Evolutionary conservation across 2,329 filamentous ascomycete genomes (phyloP), one percentile per base, ranked within the genome.

Genomic region (Alternaria dauci): DNA sequence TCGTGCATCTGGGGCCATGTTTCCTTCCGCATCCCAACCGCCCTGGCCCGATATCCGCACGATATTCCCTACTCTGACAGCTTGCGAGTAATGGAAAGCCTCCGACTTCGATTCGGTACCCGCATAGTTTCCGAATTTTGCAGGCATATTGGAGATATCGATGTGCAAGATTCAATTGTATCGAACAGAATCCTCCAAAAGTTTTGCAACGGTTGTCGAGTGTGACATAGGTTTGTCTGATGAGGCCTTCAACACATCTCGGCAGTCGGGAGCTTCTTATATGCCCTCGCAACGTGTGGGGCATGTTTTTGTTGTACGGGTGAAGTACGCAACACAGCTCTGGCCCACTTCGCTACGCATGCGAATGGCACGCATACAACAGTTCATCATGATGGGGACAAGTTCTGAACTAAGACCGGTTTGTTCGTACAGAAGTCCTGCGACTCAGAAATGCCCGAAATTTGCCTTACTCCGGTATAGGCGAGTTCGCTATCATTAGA

Each of bases 31-130:
- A 44, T 66, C 65, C 65, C 63, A 66, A 6, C 64, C 62, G 48
- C 65, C 63, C 55, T 68, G 65, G 9, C 65, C 65, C 2, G 65
- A 61, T 38, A 52, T 58, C 32, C 61, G 50, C 7, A 68, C 47
- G n/a, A 47, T 51, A 26, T 62, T 50, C 9, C 63, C 61, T 14
- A 66, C n/a, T 23, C 47, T 59, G 28, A 64, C 58, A 12, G 63
- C 61, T 48, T 64, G 65, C 30, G 61, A 67, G 32, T 66, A 67
- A 20, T 58, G 56, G 32, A 53, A 55, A 23, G 56, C 43, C 20
- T 67, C 42, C 9, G 48, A 58, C 4, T 61, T 64, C 30, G 52
- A 41, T 39, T 63, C 56, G 20, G 34, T 61, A 18, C 47, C 54
- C 14, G 55, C 32, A n/a, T 61, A 61, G 28, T 58, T 61, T 43